Evolutionary conservation across 306 rosid species (phyloP).

Genomic region (Vigna reflexopilosa): DNA sequence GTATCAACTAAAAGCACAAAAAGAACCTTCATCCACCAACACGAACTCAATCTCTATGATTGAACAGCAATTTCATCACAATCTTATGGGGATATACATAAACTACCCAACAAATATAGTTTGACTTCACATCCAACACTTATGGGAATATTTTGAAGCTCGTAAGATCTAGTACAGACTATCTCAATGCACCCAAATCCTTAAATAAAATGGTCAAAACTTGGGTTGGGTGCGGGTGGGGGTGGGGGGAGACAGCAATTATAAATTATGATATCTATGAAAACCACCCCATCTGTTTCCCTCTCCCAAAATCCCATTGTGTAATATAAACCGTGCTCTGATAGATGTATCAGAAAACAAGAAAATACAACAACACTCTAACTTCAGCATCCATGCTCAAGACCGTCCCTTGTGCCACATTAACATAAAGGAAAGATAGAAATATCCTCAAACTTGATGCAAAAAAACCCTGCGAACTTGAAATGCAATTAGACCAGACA

Average conservation of each 20-base stretch:
- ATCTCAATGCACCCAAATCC: background rate
- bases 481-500: background rate
- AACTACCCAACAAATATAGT: slow-evolving; percentile 10
- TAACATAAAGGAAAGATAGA: background rate
- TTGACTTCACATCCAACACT: background rate
- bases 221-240: background rate
- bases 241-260: no score
- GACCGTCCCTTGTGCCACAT: background rate
- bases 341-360: background rate
- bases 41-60: slow-evolving; percentile 11
- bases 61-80: slow-evolving; percentile 1
- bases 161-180: background rate
- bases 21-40: slow-evolving; percentile 10
- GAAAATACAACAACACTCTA: background rate
- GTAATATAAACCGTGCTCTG: background rate
- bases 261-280: background rate
- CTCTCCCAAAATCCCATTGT: slow-evolving; percentile 2
- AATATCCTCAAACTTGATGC: slow-evolving; percentile 2
- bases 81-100: background rate
- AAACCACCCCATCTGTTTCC: background rate
- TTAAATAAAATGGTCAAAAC: background rate
- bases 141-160: slow-evolving; percentile 13
- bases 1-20: slow-evolving; percentile 20
- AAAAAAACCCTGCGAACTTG: background rate
- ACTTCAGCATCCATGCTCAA: slow-evolving; percentile 2